Evolutionary conservation across 768 basidiomycete species (phyloP), one percentile per base, ranked within the genome.

Genomic region (Chlorophyllum brunneum): DNA sequence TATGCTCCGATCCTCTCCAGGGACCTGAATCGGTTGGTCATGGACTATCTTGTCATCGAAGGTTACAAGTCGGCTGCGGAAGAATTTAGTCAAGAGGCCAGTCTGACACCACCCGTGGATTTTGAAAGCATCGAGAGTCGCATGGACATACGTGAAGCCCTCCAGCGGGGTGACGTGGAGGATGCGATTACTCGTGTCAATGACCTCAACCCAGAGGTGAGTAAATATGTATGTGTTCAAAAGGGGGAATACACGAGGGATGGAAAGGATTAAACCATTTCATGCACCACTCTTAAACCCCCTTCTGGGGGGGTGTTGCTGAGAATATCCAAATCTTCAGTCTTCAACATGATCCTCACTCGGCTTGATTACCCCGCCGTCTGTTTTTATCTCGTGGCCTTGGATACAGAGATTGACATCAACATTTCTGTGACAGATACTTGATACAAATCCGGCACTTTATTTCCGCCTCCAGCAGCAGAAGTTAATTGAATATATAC

Each of bases 221-320:
- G 91, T 69, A 37, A 56, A 50, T 51, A 50, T 39, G 56, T 34
- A 26, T 34, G 33, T 39, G 27, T 34, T 29, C 0, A 43, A 10
- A 36, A 34, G 47, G 36, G 59, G 58, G 33, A 63, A 56, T 51
- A 44, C 54, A 45, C 54, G 65, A 46, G 57, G 64, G 47, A 36
- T 30, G 45, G 67, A 73, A 68, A 90, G 74, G 93, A 95, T 95
- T 94, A 86, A 74, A 92, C 61, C 63, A 67, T 81, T 86, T 88
- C 92, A 97, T 97, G 95, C 94, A 97, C 95, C 94, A 95, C 92
- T 86, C 94, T 82, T 77, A 97, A 74, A 84, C 77, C 71, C 11
- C 63, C 63, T 67, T 51, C 39, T 15, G 22, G 3, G 67, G 73
- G 81, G 88, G 82, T 86, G 77, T 73, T 93, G 93, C 90, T 86